Conservation (phyloP, 345 rosid genomes). For the Cardamine chenopodiifolia region DNA sequence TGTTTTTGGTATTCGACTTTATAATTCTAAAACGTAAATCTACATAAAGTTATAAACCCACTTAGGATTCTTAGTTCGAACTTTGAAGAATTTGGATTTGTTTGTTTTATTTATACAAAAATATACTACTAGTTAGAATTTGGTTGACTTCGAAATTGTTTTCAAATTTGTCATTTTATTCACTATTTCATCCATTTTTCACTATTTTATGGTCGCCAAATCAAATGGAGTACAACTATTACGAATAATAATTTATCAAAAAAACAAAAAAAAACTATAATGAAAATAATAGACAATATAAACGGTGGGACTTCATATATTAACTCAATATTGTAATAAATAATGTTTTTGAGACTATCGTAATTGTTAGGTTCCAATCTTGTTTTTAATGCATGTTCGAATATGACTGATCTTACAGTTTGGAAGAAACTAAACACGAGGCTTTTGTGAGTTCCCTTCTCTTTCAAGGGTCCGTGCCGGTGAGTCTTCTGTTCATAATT, state of each 20-base stretch:
- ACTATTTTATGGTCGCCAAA: neutral
- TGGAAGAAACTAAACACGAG: neutral
- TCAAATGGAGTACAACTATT: neutral
- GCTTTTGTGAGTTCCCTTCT: neutral
- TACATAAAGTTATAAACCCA: neutral
- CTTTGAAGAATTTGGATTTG: neutral
- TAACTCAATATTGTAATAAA: conserved; percentile 8
- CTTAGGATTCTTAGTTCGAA: neutral
- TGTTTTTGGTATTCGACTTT: neutral
- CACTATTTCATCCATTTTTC: neutral
- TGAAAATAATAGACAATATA: neutral
- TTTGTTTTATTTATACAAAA: neutral
- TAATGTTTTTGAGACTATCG: neutral
- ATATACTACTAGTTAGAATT: neutral
- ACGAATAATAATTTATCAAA: too few species aligned
- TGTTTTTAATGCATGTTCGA: neutral
- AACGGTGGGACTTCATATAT: neutral
- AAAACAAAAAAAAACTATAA: neutral
- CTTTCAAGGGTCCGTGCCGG: neutral
- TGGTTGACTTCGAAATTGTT: neutral
- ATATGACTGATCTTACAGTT: neutral
- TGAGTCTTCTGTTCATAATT: neutral
- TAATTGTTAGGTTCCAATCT: neutral
- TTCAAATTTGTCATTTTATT: neutral
- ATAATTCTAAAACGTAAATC: neutral